Conservation (phyloP, 2,329 filamentous ascomycete genomes). For the Cryphonectria carpinicola region DNA sequence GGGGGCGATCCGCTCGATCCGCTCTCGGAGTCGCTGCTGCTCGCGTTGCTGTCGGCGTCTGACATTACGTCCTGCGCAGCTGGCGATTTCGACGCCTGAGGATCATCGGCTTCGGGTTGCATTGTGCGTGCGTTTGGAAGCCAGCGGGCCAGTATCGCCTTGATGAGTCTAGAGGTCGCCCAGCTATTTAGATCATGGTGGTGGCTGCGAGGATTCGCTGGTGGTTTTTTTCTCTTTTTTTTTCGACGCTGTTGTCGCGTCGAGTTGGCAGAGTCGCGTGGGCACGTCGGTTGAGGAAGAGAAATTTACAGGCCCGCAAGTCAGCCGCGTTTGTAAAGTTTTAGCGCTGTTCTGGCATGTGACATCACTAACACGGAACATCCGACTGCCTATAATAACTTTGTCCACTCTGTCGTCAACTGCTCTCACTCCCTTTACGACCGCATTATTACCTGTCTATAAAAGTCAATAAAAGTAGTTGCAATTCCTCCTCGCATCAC, state of each 20-base stretch:
- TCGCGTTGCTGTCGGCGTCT: slow-evolving; percentile 41
- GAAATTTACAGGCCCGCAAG: slow-evolving; percentile 12
- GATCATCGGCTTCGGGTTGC: slow-evolving; percentile 33
- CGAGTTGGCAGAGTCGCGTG: slow-evolving; percentile 5
- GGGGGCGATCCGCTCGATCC: slow-evolving; percentile 34
- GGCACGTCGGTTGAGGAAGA: not conserved
- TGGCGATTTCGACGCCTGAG: slow-evolving; percentile 24
- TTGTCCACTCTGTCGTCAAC: too few relatives aligned
- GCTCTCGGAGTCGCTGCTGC: slow-evolving; percentile 42
- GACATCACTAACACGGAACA: slow-evolving; percentile 25
- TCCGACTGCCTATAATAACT: not conserved
- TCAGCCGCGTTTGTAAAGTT: not conserved
- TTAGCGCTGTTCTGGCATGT: slow-evolving; percentile 21
- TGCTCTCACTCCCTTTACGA: not conserved
- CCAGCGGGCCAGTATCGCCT: not conserved
- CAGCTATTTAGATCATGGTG: not conserved
- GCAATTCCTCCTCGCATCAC: too few relatives aligned
- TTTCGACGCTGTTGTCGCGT: slow-evolving; percentile 1
- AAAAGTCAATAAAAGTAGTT: not conserved
- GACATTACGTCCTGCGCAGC: slow-evolving; percentile 38
- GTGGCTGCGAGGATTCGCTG: not conserved
- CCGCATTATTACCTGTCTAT: not conserved
- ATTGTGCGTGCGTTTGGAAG: slow-evolving; percentile 27
- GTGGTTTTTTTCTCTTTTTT: too few relatives aligned
- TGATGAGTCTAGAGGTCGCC: not conserved